Evolutionary conservation across 2,329 filamentous ascomycete genomes (phyloP), one percentile per base, ranked within the genome.

Genomic region (Pyricularia sp.): DNA sequence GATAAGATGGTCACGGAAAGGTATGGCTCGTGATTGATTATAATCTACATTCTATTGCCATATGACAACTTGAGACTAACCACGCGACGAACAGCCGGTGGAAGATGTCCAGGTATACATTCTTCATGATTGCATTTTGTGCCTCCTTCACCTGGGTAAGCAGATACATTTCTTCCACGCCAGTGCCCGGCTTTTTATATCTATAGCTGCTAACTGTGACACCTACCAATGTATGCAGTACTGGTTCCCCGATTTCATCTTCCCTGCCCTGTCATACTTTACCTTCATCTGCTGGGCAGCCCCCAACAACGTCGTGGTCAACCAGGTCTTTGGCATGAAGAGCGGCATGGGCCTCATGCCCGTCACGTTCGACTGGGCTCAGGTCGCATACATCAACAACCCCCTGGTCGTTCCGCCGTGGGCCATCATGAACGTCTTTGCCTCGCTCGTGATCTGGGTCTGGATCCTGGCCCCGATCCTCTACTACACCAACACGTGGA

Each of bases 281-380:
- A 85, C 85, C 42, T 89, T 85, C 76, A 79, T 85, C 9, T 86
- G 84, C 50, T 90, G 88, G 87, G 86, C 88, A 71, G 84, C 83
- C 11, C 88, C 88, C 2, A 81, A 87, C 42, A 89, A 85, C 70
- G 79, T 86, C 2, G 76, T 87, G 14, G 78, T 90, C 69, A 91
- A 90, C 74, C 87, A 90, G 74, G 73, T 91, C 7, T 90, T 90
- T 69, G 88, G 88, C 2, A 87, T 86, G 4, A 82, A 81, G 69
- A 85, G 84, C 4, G 88, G 88, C 0, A 78, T 90, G 5, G 87
- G 85, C 0, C 77, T 91, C 12, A 79, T 90, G 30, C 88, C 88
- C 14, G 82, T 90, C 17, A 89, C 87, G 0, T 87, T 91, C 69
- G 88, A 90, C 76, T 90, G 88, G 88, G 85, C 83, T 65, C 82